Evolutionary conservation across 768 basidiomycete species (phyloP).

Genomic region (Auricularia heimuer): DNA sequence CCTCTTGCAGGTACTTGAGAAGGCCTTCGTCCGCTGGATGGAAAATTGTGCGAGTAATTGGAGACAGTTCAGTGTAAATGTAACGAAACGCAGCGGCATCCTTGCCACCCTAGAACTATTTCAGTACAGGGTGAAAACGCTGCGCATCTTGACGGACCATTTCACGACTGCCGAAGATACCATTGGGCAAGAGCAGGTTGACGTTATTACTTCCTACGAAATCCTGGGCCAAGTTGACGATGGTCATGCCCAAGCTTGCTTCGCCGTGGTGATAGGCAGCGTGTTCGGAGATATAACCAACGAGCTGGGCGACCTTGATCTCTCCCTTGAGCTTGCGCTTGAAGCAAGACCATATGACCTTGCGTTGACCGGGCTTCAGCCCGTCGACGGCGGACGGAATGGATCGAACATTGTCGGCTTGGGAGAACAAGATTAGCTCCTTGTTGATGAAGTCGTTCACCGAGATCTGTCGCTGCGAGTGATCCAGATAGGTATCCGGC

Average conservation of each 20-base stretch:
- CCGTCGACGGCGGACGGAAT: constrained; percentile 93
- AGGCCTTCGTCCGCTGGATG: constrained; percentile 78
- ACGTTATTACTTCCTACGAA: constrained; percentile 95
- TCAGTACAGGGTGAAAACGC: neutral
- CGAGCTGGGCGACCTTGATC: constrained; percentile 93
- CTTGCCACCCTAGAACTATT: constrained; percentile 68
- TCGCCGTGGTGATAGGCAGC: constrained; percentile 98
- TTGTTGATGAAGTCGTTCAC: constrained; percentile 96
- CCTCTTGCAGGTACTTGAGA: constrained; percentile 78
- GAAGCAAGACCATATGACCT: constrained; percentile 94
- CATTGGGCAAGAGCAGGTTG: constrained; percentile 76
- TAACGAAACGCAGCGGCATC: constrained; percentile 96
- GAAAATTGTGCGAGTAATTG: constrained; percentile 68
- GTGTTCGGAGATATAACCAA: constrained; percentile 90
- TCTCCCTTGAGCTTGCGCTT: constrained; percentile 87
- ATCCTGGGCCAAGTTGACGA: constrained; percentile 87
- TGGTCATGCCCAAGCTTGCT: constrained; percentile 74
- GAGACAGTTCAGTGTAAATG: constrained; percentile 74
- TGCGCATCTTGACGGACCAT: constrained; percentile 15
- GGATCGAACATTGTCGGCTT: constrained; percentile 98
- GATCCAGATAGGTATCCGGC: constrained; percentile 92
- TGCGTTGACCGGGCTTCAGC: constrained; percentile 93
- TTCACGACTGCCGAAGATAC: constrained; percentile 88
- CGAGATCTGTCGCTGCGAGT: constrained; percentile 75
- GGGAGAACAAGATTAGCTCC: constrained; percentile 95